Evolutionary conservation across 108 stramenopile species (phyloP).

Genomic region (Seminavis robusta): DNA sequence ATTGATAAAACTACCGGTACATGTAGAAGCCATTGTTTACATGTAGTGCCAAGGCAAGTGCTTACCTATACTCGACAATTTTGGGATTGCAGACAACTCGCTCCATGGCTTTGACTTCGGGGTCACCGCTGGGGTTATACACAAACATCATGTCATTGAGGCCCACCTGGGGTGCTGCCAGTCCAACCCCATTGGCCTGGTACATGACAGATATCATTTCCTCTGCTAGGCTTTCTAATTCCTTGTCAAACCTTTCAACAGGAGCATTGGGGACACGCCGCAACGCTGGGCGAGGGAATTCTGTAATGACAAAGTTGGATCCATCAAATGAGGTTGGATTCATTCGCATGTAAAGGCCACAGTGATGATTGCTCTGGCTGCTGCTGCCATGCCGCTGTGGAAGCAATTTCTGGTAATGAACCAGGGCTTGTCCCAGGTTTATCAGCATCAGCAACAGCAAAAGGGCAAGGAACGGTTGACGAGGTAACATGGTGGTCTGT

Average conservation of each 20-base stretch:
- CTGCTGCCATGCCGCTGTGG: too few relatives aligned
- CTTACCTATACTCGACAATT: too few relatives aligned
- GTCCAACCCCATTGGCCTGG: conserved; percentile 73
- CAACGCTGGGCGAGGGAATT: conserved; percentile 20
- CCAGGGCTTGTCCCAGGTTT: too few relatives aligned
- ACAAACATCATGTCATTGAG: conserved; percentile 93
- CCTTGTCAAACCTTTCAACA: conserved; percentile 22
- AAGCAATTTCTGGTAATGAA: too few relatives aligned
- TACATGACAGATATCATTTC: conserved; percentile 48
- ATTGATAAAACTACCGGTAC: too few relatives aligned
- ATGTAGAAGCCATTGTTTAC: too few relatives aligned
- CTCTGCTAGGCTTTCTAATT: conserved; percentile 11
- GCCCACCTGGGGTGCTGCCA: conserved; percentile 90
- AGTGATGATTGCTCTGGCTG: too few relatives aligned
- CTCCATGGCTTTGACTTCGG: conserved; percentile 73
- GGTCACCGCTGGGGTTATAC: conserved; percentile 86
- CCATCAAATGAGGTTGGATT: conserved; percentile 26
- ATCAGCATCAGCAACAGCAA: too few relatives aligned
- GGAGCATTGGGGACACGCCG: conserved; percentile 14
- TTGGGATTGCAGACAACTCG: conserved; percentile 82
- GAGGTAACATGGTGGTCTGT: too few relatives aligned
- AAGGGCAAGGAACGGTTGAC: too few relatives aligned
- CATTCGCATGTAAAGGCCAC: conserved; percentile 12
- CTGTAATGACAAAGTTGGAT: conserved; percentile 18
- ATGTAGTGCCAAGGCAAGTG: too few relatives aligned